Evolutionary conservation across 148 eudicot species (phyloP).

Genomic region (Spergularia bocconei): DNA sequence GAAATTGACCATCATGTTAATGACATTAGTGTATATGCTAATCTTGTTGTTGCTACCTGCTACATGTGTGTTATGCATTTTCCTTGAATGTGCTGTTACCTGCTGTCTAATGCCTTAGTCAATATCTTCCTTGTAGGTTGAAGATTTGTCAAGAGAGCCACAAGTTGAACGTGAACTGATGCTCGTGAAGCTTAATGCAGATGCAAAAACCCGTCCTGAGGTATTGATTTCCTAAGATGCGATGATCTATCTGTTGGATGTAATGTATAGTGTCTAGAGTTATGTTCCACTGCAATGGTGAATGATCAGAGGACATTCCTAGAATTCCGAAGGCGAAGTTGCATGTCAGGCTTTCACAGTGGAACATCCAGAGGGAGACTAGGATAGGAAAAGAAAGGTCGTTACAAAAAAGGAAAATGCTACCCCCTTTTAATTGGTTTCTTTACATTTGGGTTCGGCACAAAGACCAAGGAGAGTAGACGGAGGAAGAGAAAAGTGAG

Average conservation of each 20-base stretch:
- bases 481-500: too few species aligned
- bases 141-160: conserved; percentile 78
- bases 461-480: too few species aligned
- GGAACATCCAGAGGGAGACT: neutral
- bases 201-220: conserved; percentile 60
- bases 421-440: too few species aligned
- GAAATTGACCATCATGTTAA: neutral
- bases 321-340: neutral
- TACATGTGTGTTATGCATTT: neutral
- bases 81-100: neutral
- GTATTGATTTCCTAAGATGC: conserved; percentile 28
- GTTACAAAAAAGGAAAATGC: too few species aligned
- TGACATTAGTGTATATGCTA: neutral
- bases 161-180: conserved; percentile 93
- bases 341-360: neutral
- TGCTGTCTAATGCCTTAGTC: conserved; percentile 5
- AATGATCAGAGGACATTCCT: neutral
- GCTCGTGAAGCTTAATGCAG: conserved; percentile 77
- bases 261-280: neutral
- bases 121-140: conserved; percentile 44
- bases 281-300: neutral
- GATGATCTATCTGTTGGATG: neutral
- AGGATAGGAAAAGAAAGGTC: neutral
- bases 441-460: too few species aligned
- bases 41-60: neutral